phyloP scores from a whole-genome alignment of 2,329 filamentous ascomycete genomes.

The Torrubiella hemipterigena region DNA sequence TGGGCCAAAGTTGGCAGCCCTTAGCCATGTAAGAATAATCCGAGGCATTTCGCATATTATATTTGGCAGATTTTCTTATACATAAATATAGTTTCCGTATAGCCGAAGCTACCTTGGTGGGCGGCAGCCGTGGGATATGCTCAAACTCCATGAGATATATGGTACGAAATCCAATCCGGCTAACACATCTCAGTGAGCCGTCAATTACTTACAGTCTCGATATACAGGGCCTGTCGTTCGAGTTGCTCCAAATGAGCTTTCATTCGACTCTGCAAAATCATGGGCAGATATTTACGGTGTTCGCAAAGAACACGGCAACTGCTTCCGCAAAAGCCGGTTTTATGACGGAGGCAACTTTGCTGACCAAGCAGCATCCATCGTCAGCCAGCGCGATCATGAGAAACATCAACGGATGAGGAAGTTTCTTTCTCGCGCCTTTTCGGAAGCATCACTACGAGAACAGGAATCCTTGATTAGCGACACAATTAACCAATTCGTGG shows the following conservation, averaged over 20 bases:
- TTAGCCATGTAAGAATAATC: no score
- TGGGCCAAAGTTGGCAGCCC: background rate
- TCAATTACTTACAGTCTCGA: no score
- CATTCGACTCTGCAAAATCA: background rate
- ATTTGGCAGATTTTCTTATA: no score
- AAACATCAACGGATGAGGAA: conserved; percentile 11
- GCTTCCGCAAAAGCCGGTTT: conserved; percentile 14
- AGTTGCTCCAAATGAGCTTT: background rate
- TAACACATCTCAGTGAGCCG: background rate
- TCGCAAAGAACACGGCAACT: conserved; percentile 7
- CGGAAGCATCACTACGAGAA: background rate
- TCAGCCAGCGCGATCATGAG: conserved; percentile 11
- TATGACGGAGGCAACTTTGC: conserved; percentile 13
- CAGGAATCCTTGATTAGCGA: background rate
- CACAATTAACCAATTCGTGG: background rate
- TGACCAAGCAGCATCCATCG: conserved; percentile 8
- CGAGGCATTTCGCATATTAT: no score
- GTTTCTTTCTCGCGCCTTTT: conserved; percentile 13
- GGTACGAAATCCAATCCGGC: background rate
- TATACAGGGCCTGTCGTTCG: conserved; percentile 10
- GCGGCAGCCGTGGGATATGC: background rate
- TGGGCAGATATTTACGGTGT: background rate
- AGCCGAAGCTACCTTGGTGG: background rate
- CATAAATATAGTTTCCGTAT: no score
- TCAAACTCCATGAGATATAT: background rate